Evolutionary conservation across 2,329 filamentous ascomycete genomes (phyloP), one percentile per base, ranked within the genome.

Genomic region (Colletotrichum magnum): DNA sequence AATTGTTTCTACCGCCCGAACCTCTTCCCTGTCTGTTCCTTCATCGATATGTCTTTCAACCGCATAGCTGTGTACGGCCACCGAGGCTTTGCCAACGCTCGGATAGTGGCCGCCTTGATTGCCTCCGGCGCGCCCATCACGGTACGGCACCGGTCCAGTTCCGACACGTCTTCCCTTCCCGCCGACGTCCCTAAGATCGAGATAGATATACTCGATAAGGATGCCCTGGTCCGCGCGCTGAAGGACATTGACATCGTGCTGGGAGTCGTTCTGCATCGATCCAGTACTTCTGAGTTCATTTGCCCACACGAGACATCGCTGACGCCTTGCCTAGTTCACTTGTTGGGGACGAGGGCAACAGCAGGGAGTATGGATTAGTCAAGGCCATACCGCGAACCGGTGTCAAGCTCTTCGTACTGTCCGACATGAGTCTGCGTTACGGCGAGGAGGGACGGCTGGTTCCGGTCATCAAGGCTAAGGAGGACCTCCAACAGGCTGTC

Each of bases 21-120:
- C 21, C 2, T 18, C 18, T 18, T 18, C 18, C 18, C 18, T 18
- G 18, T 18, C 18, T 18, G 18, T 18, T 18, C 18, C 18, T 18
- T 24, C 21, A 4, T 24, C 21, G 21, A 24, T 24, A 74, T 76
- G 72, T 63, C 73, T 2, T 73, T 68, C 50, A 77, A 77, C 62
- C 74, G 75, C 6, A 76, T 78, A 21, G 77, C 75, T 9, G 64
- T 78, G 6, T 76, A 77, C 28, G 76, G 76, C 7, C 75, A 76
- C 32, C 73, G 75, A 12, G 75, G 75, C 32, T 76, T 73, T 73
- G 75, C 65, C 12, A 75, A 74, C 39, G 76, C 73, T 1, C 65
- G 71, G 2, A 75, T 78, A 6, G 58, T 73, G 43, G 66, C 66
- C 4, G 73, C 74, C 9, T 70, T 78, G 6, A 59, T 71, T 5